These are phyloP conservation scores for Sonneratia caseolaris DNA, from an alignment of 345 rosid species.

Conservation along the genomic window DNA sequence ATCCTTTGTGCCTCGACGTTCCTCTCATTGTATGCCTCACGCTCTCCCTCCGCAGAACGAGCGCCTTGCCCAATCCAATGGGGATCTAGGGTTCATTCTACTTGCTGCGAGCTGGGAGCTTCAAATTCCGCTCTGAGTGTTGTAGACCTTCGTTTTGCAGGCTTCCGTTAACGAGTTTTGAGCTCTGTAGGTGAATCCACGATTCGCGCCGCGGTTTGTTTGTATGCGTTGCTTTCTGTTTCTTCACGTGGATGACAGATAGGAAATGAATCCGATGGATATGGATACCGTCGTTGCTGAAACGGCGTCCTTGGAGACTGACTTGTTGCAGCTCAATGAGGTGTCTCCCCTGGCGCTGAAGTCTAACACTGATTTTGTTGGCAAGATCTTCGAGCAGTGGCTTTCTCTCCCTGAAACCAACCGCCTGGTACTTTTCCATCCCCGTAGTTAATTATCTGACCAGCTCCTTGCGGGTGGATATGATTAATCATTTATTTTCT, in stretches of 20 bases:
- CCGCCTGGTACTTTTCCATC: constrained; percentile 44
- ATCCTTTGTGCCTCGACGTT: constrained; percentile 1
- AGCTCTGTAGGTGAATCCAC: neutral
- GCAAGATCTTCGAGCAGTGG: constrained; percentile 86
- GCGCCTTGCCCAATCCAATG: neutral
- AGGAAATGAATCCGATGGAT: constrained; percentile 20
- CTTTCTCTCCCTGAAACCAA: constrained; percentile 78
- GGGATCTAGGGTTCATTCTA: neutral
- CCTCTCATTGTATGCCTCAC: neutral
- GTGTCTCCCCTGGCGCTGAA: constrained; percentile 62
- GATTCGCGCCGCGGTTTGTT: neutral
- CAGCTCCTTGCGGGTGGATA: neutral
- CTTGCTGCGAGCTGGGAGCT: neutral
- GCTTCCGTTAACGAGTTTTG: neutral
- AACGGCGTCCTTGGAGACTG: constrained; percentile 61
- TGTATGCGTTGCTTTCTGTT: neutral
- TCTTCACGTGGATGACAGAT: constrained; percentile 8
- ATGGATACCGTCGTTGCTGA: constrained; percentile 42
- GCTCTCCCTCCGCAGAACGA: neutral
- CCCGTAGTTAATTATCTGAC: neutral
- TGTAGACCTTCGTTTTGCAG: neutral
- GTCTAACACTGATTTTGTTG: constrained; percentile 64
- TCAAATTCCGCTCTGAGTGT: neutral
- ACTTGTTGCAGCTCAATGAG: constrained; percentile 75
- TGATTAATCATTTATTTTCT: neutral